Percentiles rank a stretch among this genome's conserved stretches.
Conservation (phyloP, 176 grass and related monocot species). For the Carex cristatella region DNA sequence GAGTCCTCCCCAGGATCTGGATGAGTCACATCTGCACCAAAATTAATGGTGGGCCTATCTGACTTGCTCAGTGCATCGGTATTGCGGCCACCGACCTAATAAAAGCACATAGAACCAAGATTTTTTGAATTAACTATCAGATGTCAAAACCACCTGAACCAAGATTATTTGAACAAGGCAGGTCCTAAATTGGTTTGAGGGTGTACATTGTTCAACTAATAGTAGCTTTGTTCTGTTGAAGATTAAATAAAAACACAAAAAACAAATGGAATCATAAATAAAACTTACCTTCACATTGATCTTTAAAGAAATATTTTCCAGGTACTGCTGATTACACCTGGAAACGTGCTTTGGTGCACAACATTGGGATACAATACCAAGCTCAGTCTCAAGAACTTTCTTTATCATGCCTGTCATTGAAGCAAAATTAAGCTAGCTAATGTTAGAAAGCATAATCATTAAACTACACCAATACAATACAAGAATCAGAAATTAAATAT, state of each 20-base stretch:
- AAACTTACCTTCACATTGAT: slow-evolving; percentile 78
- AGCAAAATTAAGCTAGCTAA: background rate
- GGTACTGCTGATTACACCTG: slow-evolving; percentile 61
- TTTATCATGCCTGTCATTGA: slow-evolving; percentile 56
- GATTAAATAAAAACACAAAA: background rate
- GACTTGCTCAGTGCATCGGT: slow-evolving; percentile 39
- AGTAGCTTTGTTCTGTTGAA: background rate
- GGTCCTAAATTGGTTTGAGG: background rate
- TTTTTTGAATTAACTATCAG: background rate
- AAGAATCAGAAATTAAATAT: background rate
- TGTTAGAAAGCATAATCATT: background rate
- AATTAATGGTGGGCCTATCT: slow-evolving; percentile 61
- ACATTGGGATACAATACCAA: slow-evolving; percentile 80
- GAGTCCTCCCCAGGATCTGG: slow-evolving; percentile 72
- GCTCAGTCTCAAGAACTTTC: slow-evolving; percentile 60
- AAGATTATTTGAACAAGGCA: background rate
- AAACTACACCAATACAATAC: background rate
- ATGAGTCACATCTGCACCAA: slow-evolving; percentile 78
- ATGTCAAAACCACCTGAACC: background rate
- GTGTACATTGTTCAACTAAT: background rate
- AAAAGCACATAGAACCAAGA: background rate
- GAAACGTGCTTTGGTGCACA: slow-evolving; percentile 46
- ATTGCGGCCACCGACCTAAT: slow-evolving; percentile 62
- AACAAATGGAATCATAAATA: background rate
- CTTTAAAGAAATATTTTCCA: slow-evolving; percentile 78